phyloP scores from a whole-genome alignment of 202 grass and related monocot species.

The Cymbopogon flexuosus region DNA sequence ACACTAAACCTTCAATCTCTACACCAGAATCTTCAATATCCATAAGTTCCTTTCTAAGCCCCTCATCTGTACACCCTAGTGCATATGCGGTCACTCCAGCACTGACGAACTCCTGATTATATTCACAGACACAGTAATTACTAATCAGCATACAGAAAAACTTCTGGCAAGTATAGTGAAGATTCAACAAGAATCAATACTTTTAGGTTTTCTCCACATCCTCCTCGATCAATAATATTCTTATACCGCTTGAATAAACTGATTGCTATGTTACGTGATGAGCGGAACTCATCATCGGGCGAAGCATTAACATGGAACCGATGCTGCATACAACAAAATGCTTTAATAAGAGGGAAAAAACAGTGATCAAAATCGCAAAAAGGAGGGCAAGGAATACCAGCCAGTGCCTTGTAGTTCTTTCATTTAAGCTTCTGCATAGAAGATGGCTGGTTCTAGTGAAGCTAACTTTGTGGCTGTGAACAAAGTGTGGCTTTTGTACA shows the following conservation, averaged over 20 bases:
- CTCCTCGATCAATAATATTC: slow-evolving; percentile 74
- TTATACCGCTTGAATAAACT: slow-evolving; percentile 87
- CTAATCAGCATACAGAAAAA: slow-evolving; percentile 8
- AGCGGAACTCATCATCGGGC: slow-evolving; percentile 74
- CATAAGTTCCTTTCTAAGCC: slow-evolving; percentile 80
- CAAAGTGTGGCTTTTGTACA: slow-evolving; percentile 41
- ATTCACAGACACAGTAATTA: slow-evolving; percentile 19
- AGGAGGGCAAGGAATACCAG: slow-evolving; percentile 33
- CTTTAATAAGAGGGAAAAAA: background rate
- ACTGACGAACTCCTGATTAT: slow-evolving; percentile 68
- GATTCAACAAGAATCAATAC: slow-evolving; percentile 41
- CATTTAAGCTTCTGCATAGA: slow-evolving; percentile 50
- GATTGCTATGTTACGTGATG: slow-evolving; percentile 73
- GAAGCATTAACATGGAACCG: slow-evolving; percentile 76
- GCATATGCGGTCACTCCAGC: slow-evolving; percentile 90
- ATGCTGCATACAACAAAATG: slow-evolving; percentile 44
- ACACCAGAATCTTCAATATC: slow-evolving; percentile 64
- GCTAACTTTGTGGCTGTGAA: slow-evolving; percentile 38
- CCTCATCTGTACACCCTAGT: slow-evolving; percentile 87
- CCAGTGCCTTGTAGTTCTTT: slow-evolving; percentile 54
- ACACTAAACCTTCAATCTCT: slow-evolving; percentile 64
- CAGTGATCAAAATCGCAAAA: slow-evolving; percentile 6
- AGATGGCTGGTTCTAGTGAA: slow-evolving; percentile 44
- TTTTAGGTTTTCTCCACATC: slow-evolving; percentile 71
- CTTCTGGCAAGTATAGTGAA: slow-evolving; percentile 1